Base-by-base conservation (phyloP, 257 asterid genomes). In the Scutellaria barbata region DNA sequence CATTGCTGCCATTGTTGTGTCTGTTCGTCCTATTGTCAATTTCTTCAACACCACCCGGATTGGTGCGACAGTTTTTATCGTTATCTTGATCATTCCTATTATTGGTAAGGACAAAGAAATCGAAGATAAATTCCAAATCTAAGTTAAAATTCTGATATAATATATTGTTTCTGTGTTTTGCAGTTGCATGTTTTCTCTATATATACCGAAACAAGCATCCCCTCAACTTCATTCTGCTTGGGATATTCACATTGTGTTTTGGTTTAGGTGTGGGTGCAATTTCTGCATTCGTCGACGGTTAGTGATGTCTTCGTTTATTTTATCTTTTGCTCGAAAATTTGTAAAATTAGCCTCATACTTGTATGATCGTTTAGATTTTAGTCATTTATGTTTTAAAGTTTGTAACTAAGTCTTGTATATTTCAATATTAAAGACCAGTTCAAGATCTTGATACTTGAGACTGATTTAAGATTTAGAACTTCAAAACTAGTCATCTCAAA, bases 1-100 rank as follows among this genome's bases (percentile, higher is more conserved):
- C 69, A 77, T 81, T 3, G 94, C 83, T 7, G 70, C 88, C 7
- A 42, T 77, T 4, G 88, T 88, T 1, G 84, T 78, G 7, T 4
- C 76, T 13, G 63, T 66, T 74, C 86, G 10, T 14, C 84, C 89
- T 33, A 25, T 89, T 48, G 50, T 79, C 17, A 35, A 2, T 8
- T 89, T 88, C 84, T 77, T 86, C 30, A 17, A 64, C 3, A 74
- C 74, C 12, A 80, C 92, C 13, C 12, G 63, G 53, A 66, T 69
- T 33, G 92, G 89, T 7, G 14, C 76, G 3, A 80, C 72, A 1
- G 18, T 82, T 0, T 82, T 70, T 22, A 59, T 82, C 42, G 53
- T 75, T 43, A 63, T 81, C 72, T 9, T 81, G 52, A 30, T 85
- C 47, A 3, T 77, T 22, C 82, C 85, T 5, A 35, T 83, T 5